Evolutionary conservation across 495 filamentous ascomycete genomes (phyloP), one percentile per base, ranked within the genome.

Genomic region (Aspergillus diversus): DNA sequence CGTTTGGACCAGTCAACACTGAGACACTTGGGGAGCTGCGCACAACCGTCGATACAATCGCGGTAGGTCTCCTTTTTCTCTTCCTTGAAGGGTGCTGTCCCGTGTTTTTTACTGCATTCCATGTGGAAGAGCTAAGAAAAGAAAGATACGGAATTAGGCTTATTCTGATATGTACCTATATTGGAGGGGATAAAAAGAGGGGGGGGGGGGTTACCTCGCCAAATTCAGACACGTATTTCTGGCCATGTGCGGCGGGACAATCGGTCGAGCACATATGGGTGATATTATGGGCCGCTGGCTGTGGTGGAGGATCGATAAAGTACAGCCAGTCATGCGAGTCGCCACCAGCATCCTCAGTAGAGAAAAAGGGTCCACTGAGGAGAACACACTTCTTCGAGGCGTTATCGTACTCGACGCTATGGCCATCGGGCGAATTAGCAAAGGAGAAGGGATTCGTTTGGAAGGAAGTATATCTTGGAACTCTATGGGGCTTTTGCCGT

Each of bases 161-260:
- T 21, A 0, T 7, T 7, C 16, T 17, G n/a, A n/a, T n/a, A n/a
- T n/a, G n/a, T n/a, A n/a, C n/a, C n/a, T n/a, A n/a, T 13, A 21
- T 21, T 17, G n/a, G 8, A 49, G 5, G 8, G 7, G 15, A 27
- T n/a, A n/a, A 49, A 16, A 48, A n/a, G n/a, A 48, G 16, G 16
- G 46, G 46, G n/a, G 3, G 16, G 16, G 46, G 46, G n/a, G 3
- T 16, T 49, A 49, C 47, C 15, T 49, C 47, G 8, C 47, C 47
- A 16, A 6, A 49, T 49, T 27, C 47, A 49, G 47, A 49, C 3
- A 49, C 47, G 21, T 49, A 49, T 16, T 49, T 49, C 47, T 49
- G 47, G 12, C 47, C 47, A 21, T 49, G 47, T 3, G 47, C 47
- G 5, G 47, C 16, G 11, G 47, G 47, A 49, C 47, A 49, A 3